Percentiles rank a stretch among this genome's conserved stretches.
Conservation (phyloP, 1,284 basidiomycete species). For the Amylostereum chailletii region DNA sequence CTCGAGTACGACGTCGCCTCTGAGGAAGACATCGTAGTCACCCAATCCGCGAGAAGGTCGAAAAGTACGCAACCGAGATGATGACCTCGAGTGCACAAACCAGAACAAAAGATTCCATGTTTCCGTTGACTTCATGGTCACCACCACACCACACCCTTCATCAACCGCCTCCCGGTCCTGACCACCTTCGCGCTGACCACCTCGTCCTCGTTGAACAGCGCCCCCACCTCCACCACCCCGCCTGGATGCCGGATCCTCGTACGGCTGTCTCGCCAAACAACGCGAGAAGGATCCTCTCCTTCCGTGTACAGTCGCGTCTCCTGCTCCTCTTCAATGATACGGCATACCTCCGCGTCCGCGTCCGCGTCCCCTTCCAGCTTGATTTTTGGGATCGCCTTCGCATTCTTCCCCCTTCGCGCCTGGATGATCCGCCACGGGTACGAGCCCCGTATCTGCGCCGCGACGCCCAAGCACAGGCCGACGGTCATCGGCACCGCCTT, state of each 20-base stretch:
- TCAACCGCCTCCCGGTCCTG: constrained; percentile 58
- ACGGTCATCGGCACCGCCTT: constrained; percentile 71
- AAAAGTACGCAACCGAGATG: too few relatives aligned
- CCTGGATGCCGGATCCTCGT: constrained; percentile 50
- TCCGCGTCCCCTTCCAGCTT: constrained; percentile 16
- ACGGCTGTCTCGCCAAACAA: too few relatives aligned
- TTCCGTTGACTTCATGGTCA: constrained; percentile 18
- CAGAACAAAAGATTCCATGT: too few relatives aligned
- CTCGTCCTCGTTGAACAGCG: constrained; percentile 35
- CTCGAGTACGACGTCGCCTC: too few relatives aligned
- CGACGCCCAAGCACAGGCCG: constrained; percentile 63
- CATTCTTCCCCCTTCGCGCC: constrained; percentile 6
- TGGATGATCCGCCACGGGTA: constrained; percentile 40
- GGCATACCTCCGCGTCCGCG: neutral
- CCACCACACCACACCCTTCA: constrained; percentile 65
- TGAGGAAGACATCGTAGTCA: too few relatives aligned
- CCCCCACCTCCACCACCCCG: constrained; percentile 59
- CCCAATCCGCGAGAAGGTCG: too few relatives aligned
- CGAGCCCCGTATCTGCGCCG: constrained; percentile 42
- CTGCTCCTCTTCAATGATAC: constrained; percentile 14
- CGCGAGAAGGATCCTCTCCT: too few relatives aligned
- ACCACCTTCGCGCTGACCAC: constrained; percentile 53
- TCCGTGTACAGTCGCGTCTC: too few relatives aligned
- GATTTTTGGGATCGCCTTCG: neutral
- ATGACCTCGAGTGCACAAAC: too few relatives aligned